phyloP scores from a whole-genome alignment of 2,329 filamentous ascomycete species.

The Penicillium crustosum region DNA sequence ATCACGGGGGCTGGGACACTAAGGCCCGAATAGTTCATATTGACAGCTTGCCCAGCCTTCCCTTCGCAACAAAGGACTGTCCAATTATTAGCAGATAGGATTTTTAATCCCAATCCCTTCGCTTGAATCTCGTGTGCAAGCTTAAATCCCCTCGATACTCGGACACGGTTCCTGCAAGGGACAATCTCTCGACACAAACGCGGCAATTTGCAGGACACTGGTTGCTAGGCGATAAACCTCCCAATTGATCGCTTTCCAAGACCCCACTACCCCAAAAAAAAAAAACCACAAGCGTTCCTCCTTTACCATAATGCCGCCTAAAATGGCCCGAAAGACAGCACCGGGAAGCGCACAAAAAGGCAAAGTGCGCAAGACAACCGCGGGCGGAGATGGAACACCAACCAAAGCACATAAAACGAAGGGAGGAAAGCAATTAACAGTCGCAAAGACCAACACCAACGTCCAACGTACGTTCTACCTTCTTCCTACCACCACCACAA shows the following conservation, averaged over 20 bases:
- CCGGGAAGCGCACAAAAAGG: constrained; percentile 7
- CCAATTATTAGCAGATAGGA: not conserved
- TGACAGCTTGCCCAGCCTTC: constrained; percentile 3
- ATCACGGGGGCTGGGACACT: constrained; percentile 14
- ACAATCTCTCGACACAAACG: not conserved
- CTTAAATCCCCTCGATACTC: not conserved
- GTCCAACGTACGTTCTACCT: constrained; percentile 39
- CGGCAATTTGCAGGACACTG: not conserved
- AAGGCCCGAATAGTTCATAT: constrained; percentile 12
- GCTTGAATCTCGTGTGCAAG: not conserved
- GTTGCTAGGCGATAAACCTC: constrained; percentile 5
- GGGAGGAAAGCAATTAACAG: constrained; percentile 22
- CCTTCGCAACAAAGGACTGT: not conserved
- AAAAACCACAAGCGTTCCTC: not conserved
- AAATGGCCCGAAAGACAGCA: constrained; percentile 24
- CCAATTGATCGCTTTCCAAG: constrained; percentile 10
- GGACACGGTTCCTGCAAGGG: constrained; percentile 3
- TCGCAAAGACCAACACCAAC: constrained; percentile 31
- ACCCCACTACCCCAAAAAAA: constrained; percentile 6
- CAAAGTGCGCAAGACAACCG: constrained; percentile 5
- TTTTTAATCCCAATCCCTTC: constrained; percentile 1
- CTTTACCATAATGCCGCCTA: constrained; percentile 30
- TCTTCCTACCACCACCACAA: not conserved
- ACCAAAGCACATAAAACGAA: constrained; percentile 24
- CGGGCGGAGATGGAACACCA: constrained; percentile 17